Base-by-base conservation (phyloP, 2,329 filamentous ascomycete species). In the Fusarium annulatum region DNA sequence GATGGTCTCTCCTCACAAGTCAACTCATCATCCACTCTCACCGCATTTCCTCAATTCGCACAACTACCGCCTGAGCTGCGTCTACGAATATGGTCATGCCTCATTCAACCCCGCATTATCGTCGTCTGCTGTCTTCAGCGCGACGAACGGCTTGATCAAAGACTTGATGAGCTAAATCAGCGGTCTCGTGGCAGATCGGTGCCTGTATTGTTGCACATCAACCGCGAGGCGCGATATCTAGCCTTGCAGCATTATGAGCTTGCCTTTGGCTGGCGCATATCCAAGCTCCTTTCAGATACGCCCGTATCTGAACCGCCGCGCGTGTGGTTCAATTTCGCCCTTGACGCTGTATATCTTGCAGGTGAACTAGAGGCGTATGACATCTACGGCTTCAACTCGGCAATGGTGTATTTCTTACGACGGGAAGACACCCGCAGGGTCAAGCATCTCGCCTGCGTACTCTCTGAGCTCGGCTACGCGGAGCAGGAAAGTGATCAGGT, bases 311-410 rank as follows among this genome's bases (percentile, higher is more conserved):
- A 79, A 23, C 80, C 81, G 15, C 79, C 85, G 5, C 79, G 79
- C 34, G 81, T 84, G 19, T 87, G 83, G 81, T 88, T 88, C 84
- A 84, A 86, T 79, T 88, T 85, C 76, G 76, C 64, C 30, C 79
- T 79, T 34, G 86, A 88, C 79, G 80, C 83, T n/a, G 79, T 88
- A 33, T 84, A 86, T 67, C 81, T 88, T 45, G 78, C 82, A 3
- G 86, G 86, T 59, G 85, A 86, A 76, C 80, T 88, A 16, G 85
- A 87, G 79, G 84, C 85, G 18, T 83, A 81, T 76, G 84, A 86
- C 72, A 79, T 76, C 46, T 83, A 83, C 79, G 86, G 85, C 33
- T 84, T 86, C 81, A 85, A 83, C 80, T 80, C 81, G 58, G 85
- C 86, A 33, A 85, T 87, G 84, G 82, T 84, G 52, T 86, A 87